Percentiles rank a stretch among this genome's conserved stretches.
phyloP scores from a whole-genome alignment of 2,329 filamentous ascomycete genomes.

The Apiospora marii region DNA sequence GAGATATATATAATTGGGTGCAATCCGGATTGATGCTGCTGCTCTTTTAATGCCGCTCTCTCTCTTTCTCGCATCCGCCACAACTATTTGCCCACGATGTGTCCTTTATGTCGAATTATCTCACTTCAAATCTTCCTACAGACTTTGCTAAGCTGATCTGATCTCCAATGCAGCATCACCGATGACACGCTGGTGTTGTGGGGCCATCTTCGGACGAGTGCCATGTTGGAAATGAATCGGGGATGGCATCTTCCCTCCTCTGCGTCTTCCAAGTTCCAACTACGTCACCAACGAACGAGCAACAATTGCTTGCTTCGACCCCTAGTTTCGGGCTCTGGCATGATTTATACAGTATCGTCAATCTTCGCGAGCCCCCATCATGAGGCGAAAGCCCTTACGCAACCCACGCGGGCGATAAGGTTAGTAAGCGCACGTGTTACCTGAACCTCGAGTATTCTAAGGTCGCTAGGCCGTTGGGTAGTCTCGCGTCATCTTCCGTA shows the following conservation, averaged over 20 bases:
- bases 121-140: not conserved
- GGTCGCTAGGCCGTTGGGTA: not conserved
- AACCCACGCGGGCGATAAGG: not conserved
- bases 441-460: not conserved
- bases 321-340: not conserved
- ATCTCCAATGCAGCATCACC: slow-evolving; percentile 11
- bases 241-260: not conserved
- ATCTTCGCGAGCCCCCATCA: not conserved
- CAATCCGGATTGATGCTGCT: not conserved
- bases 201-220: not conserved
- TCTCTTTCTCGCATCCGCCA: not conserved
- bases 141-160: slow-evolving; percentile 17
- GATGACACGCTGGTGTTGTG: slow-evolving; percentile 1
- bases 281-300: not conserved
- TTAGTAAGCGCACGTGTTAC: not conserved
- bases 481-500: slow-evolving; percentile 4
- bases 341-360: not conserved
- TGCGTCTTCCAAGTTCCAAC: not conserved
- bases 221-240: not conserved
- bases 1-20: not conserved
- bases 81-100: not conserved
- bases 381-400: not conserved
- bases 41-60: not conserved
- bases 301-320: not conserved
- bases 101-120: not conserved